Evolutionary conservation across 768 basidiomycete species (phyloP), one percentile per base, ranked within the genome.

Genomic region (Suillus variegatus): DNA sequence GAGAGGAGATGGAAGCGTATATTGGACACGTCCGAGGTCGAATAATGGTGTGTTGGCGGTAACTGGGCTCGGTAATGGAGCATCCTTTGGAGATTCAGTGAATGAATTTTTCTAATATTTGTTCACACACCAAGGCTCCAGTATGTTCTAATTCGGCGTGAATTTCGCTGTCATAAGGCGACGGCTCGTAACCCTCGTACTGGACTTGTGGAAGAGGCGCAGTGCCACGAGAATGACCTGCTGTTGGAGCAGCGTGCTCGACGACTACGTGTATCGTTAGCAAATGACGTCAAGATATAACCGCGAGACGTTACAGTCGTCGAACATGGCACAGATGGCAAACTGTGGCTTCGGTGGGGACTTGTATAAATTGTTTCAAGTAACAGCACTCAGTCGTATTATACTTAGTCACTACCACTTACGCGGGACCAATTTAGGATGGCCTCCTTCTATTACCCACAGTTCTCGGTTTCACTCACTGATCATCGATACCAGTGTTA

Each of bases 121-220:
- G 57, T 28, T 66, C 67, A 64, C 64, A 73, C 67, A 46, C 67
- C 67, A 58, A 66, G 62, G 63, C 67, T 16, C 62, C 62, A 43
- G 79, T 72, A 49, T 80, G 78, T 44, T 81, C 82, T 64, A 77
- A 64, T 69, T 83, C 80, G 63, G 80, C 80, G 66, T 79, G 76
- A 66, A 76, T 71, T 75, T 88, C 86, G 71, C 85, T 81, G 64
- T 76, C 75, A 69, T 72, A 83, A 2, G 88, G 85, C 22, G 88
- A 88, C 25, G 86, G 86, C 76, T 98, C 95, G 72, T 95, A 98
- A 12, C 95, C 95, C 73, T 97, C 92, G 71, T 91, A 95, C 63
- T 91, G 87, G 28, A 95, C 77, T 36, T 85, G 81, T 4, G 88
- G 88, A 28, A 86, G 73, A 1, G 84, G 75, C 61, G 76, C 78